Percentiles rank a stretch among this genome's conserved stretches.
Evolutionary conservation across 768 basidiomycete genomes (phyloP).

Genomic region (Lyophyllum semitale): DNA sequence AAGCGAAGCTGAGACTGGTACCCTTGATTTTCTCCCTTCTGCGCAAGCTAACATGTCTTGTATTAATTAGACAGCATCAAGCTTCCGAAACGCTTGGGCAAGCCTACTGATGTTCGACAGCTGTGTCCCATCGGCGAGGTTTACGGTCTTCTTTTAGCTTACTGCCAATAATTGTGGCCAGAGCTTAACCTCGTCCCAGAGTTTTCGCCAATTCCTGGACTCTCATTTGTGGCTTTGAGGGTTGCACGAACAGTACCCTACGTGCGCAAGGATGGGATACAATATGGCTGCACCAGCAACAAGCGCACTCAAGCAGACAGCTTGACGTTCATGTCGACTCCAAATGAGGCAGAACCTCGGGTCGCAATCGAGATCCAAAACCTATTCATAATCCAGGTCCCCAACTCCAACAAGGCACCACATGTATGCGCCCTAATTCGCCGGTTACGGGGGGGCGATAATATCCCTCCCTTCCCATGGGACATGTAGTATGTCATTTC

Average conservation of each 20-base stretch:
- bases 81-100: not conserved
- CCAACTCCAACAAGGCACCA: conserved; percentile 1
- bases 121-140: not conserved
- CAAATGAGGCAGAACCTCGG: not conserved
- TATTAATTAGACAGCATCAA: not conserved
- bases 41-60: too few relatives aligned
- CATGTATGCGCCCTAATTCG: conserved; percentile 21
- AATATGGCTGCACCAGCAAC: conserved; percentile 18
- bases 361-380: conserved; percentile 10
- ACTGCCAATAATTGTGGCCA: not conserved
- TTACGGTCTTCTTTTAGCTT: not conserved
- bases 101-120: too few relatives aligned
- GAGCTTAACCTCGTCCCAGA: not conserved
- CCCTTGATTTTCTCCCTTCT: not conserved
- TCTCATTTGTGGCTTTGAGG: not conserved
- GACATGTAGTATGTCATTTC: conserved; percentile 18
- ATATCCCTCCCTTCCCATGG: conserved; percentile 23
- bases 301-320: conserved; percentile 17
- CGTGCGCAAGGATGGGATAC: conserved; percentile 23
- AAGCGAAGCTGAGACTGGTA: not conserved
- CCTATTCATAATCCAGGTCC: conserved; percentile 14
- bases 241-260: not conserved
- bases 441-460: conserved; percentile 7
- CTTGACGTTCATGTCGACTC: conserved; percentile 9
- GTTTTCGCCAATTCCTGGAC: not conserved